Base-by-base conservation (phyloP, 2,329 filamentous ascomycete species). In the Aureobasidium sp. region DNA sequence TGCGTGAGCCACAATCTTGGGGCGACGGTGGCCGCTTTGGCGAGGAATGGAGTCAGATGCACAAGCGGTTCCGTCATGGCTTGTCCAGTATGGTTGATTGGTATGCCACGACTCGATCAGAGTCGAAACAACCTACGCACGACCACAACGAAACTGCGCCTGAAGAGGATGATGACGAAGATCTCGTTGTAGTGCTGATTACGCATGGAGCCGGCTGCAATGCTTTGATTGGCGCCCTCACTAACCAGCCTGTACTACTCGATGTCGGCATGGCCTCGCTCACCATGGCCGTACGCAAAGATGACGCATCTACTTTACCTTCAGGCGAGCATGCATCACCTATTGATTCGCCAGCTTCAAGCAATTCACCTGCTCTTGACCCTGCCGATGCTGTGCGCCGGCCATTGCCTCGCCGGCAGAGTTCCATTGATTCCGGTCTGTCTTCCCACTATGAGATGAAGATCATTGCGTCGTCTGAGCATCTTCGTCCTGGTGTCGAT, bases 121-220 rank as follows among this genome's bases (percentile, higher is more conserved):
- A 47, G 23, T 74, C 79, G 70, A 67, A 84, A 72, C 64, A 75
- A 60, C 74, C 76, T 2, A 73, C 69, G 57, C 68, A 69, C 33
- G 72, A 74, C 29, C 69, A 70, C 43, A 64, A 73, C 37, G 69
- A 75, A n/a, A 67, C 66, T 40, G 63, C 57, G 2, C 43, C 63
- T 15, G 69, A 72, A 23, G 63, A 75, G 0, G 72, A 77, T 13
- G 76, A 81, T 1, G 80, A 85, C 35, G 80, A 84, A 1, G 89
- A 95, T 66, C 82, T 91, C 1, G 86, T 97, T 1, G 78, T 99
- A 17, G 80, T 99, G 42, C 76, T 99, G 8, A 88, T 99, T 23
- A 96, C 94, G 0, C 94, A 99, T 70, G 93, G 93, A 25, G 94
- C 94, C 15, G 94, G 94, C 40, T 96, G 93, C 74, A 99, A 99